Evolutionary conservation across 2,329 filamentous ascomycete genomes (phyloP), one percentile per base, ranked within the genome.

Genomic region (Beauveria asiatica): DNA sequence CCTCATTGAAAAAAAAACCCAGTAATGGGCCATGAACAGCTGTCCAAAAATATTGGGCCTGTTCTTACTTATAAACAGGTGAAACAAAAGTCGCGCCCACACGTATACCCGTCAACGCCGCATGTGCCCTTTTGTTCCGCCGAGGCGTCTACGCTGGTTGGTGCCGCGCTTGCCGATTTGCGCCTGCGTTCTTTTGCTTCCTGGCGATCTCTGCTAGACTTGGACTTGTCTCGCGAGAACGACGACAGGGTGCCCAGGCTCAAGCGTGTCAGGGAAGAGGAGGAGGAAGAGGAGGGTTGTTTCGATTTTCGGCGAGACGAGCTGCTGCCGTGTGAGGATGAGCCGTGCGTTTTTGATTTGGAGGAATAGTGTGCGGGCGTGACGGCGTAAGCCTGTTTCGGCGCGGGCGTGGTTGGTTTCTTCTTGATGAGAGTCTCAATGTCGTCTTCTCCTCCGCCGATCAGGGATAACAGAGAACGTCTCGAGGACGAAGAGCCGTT

Each of bases 81-180:
- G 65, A 87, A 84, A 70, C 84, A 86, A 70, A 85, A 86, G 62
- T 82, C 78, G 58, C 80, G 74, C 3, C 77, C 78, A 62, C 83
- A 86, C 17, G 71, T 72, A 67, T 80, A 85, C 13, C 80, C 83
- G 64, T 78, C 76, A 63, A 80, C 72, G 3, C 83, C 83, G 61
- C 84, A 86, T 16, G 73, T 73, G 56, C 79, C 73, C 64, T 75
- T 64, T 16, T 77, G 76, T 83, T 44, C 48, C 16, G 39, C 19
- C 5, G n/a, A 5, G 9, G n/a, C 42, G 41, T 10, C 8, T 30
- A 48, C n/a, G 17, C n/a, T 44, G 2, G 39, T 11, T 7, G 21
- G 9, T 3, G 30, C 27, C 3, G 23, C 39, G 3, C 48, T 19
- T 19, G 57, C 21, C n/a, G 57, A 59, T 39, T 52, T 59, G 11